A percentile compares a stretch with the other conserved stretches of the same genome.
phyloP scores from a whole-genome alignment of 371 early-diverging fungal genomes.

The Lichtheimia ornata region DNA sequence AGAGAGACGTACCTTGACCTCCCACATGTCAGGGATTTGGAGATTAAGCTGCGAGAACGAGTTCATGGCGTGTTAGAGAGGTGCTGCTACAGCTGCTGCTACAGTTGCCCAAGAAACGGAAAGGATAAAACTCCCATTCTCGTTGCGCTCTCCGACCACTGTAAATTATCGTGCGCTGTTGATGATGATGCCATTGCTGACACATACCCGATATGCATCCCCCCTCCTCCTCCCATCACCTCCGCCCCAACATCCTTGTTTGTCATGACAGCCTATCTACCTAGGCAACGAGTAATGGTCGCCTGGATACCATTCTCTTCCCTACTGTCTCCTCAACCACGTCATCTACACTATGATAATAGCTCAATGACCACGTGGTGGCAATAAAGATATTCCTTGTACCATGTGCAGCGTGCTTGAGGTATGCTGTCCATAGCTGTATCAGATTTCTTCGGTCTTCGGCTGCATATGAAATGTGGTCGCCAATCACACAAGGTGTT shows the following conservation, averaged over 20 bases:
- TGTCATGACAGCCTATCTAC: neutral
- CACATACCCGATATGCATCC: neutral
- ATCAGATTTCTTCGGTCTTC: too few species aligned
- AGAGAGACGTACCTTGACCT: slow-evolving; percentile 42
- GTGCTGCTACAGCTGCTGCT: neutral
- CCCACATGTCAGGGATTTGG: slow-evolving; percentile 57
- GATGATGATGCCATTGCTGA: neutral
- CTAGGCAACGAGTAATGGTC: too few species aligned
- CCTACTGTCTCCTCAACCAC: too few species aligned
- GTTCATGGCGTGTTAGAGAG: slow-evolving; percentile 28
- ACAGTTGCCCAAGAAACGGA: neutral
- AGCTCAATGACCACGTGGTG: too few species aligned
- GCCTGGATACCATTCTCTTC: too few species aligned
- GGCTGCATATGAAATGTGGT: too few species aligned
- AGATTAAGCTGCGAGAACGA: slow-evolving; percentile 36
- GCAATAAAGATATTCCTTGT: too few species aligned
- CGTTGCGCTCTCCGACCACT: neutral
- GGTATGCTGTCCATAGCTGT: too few species aligned
- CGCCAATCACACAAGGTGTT: too few species aligned
- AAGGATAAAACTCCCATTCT: slow-evolving; percentile 5
- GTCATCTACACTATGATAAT: too few species aligned
- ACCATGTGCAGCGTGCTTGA: too few species aligned
- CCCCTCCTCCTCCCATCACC: neutral
- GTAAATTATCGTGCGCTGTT: neutral
- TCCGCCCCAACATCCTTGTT: neutral